Evolutionary conservation across 352 stramenopile genomes (phyloP), one percentile per base, ranked within the genome.

Genomic region (Phytophthora litchii): DNA sequence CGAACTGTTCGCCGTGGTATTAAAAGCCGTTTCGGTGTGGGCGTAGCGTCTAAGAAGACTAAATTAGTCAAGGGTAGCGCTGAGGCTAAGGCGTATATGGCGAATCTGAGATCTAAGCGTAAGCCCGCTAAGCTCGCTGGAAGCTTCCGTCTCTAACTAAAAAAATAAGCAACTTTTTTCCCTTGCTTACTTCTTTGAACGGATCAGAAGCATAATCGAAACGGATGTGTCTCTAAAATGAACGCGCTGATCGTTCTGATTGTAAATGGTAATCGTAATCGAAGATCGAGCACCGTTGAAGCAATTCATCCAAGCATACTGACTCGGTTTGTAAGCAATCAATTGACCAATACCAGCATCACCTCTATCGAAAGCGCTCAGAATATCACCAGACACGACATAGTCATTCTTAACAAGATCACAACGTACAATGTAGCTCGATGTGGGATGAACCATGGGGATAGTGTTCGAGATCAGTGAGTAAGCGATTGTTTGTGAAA

Each of bases 381-480:
- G 19, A 17, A 46, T 46, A 44, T 44, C 45, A 42, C 45, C 35
- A 31, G 52, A 59, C 23, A 31, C 41, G 4, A 58, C 51, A 10
- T 59, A 68, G 4, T 53, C 37, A 31, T 68, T 64, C 35, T 68
- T 68, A 17, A 68, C 51, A 8, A 68, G 14, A 49, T 57, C 51
- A 31, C 60, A 68, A 19, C 60, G 25, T 7, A 68, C 45, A 10
- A 68, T 57, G 46, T 68, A 68, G 10, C 43, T 34, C 20, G 19
- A 49, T 35, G 35, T 54, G 13, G 60, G 53, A 19, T 60, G 52
- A 59, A 59, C 36, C 17, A 51, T 20, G 20, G 61, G 54, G 12
- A 53, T 64, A 11, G 38, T 57, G 23, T 70, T 64, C 2, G 45
- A 64, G 0, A 69, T 35, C 12, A 43, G 19, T 27, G 42, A 47